Base-by-base conservation (phyloP, 1,284 basidiomycete genomes). In the Pholiota adiposa region DNA sequence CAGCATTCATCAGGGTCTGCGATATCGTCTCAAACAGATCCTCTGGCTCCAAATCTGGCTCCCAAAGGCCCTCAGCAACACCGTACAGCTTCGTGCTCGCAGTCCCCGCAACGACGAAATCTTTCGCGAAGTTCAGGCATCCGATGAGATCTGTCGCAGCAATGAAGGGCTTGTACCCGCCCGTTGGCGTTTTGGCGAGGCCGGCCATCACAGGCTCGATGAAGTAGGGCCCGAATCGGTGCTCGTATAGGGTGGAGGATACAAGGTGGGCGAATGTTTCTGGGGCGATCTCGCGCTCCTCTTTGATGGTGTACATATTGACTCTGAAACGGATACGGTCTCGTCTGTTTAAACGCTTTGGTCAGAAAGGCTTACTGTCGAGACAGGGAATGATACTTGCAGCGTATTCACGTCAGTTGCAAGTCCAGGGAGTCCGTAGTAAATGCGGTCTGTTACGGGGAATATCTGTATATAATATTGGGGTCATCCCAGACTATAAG, bases 271-370 rank as follows among this genome's bases (percentile, higher is more conserved):
- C 93, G 77, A 99, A 98, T 7, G 95, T 96, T 79, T 96, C 90
- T 50, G 97, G 97, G 68, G 96, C 90, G 71, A 99, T 98, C 70
- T 96, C 92, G 62, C 97, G 87, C 73, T 98, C 97, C 75, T 99
- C 97, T 80, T 99, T 99, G 86, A 99, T 98, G 51, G 94, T 93
- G 80, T 98, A 99, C 94, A 99, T 97, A 82, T 99, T 99, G 60
- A 97, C 90, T 62, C 96, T 86, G 79, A 93, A 97, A 58, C 97
- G 88, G 70, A 98, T 90, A 56, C 88, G 86, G 75, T 98, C 94
- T 65, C 88, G 89, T 66, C 94, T 96, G 14, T 12, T 62, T 61
- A 41, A 21, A 44, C n/a, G n/a, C 14, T 4, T 40, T 21, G 23
- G 56, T 34, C 56, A 50, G 27, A 21, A 11, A 44, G 59, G 38